phyloP scores from a whole-genome alignment of 345 rosid genomes.

The Eucalyptus cladocalyx region DNA sequence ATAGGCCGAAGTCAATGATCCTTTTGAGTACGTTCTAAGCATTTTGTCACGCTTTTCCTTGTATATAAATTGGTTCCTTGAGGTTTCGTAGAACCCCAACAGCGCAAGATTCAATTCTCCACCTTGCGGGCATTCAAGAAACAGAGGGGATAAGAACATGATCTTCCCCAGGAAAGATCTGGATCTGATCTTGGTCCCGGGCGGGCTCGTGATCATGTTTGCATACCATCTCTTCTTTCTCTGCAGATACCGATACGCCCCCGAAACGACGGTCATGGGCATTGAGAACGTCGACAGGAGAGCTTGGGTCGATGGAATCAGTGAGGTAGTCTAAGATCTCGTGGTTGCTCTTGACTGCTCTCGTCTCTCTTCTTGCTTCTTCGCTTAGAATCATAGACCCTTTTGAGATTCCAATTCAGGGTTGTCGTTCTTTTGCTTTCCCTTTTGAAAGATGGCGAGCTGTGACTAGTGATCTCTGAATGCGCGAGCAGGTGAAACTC shows the following conservation, averaged over 20 bases:
- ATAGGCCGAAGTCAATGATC: background rate
- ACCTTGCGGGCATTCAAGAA: background rate
- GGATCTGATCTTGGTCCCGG: constrained; percentile 61
- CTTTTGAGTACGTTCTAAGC: background rate
- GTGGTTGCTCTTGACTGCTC: background rate
- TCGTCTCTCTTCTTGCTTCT: background rate
- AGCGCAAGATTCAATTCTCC: background rate
- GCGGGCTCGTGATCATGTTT: constrained; percentile 42
- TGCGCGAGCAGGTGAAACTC: constrained; percentile 8
- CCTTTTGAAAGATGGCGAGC: background rate
- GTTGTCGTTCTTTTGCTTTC: background rate
- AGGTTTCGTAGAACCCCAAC: background rate
- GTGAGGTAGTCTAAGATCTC: constrained; percentile 20
- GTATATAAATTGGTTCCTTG: background rate
- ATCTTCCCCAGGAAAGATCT: constrained; percentile 26
- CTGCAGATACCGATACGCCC: constrained; percentile 34
- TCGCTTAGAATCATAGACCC: too few relatives aligned
- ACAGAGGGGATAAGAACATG: background rate
- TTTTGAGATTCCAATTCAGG: too few relatives aligned
- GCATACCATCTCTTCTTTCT: constrained; percentile 52
- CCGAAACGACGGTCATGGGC: constrained; percentile 62
- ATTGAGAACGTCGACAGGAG: constrained; percentile 49
- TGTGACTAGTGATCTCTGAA: background rate
- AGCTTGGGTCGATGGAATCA: constrained; percentile 67
- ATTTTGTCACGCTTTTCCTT: background rate